Percentiles rank a stretch among this genome's conserved stretches.
Evolutionary conservation across 805 yeast species (phyloP).

Genomic region (Monosporozyma aerobia): DNA sequence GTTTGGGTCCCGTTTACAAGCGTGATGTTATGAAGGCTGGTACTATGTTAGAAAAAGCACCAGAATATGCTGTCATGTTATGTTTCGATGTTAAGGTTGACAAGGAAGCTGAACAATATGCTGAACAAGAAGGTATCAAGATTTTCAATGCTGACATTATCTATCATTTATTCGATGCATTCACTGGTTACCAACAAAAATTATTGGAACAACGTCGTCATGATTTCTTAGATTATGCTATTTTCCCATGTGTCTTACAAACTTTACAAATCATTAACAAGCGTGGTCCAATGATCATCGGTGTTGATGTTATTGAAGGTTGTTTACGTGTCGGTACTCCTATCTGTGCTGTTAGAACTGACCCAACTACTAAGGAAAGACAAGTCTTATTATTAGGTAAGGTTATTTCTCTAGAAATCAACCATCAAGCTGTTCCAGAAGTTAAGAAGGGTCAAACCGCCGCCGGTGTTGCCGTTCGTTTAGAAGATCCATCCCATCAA

Average conservation of each 20-base stretch:
- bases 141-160: constrained; percentile 94
- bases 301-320: constrained; percentile 96
- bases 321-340: constrained; percentile 87
- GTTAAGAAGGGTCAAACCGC: constrained; percentile 92
- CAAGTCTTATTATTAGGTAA: constrained; percentile 67
- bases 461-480: constrained; percentile 98
- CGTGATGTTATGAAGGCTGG: constrained; percentile 97
- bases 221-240: constrained; percentile 80
- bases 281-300: constrained; percentile 98
- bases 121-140: constrained; percentile 83
- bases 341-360: constrained; percentile 82
- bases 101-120: constrained; percentile 97
- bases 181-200: constrained; percentile 83
- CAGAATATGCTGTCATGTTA: constrained; percentile 93
- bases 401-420: constrained; percentile 89
- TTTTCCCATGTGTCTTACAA: constrained; percentile 90
- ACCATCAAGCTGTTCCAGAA: constrained; percentile 70
- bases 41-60: constrained; percentile 94
- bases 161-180: constrained; percentile 91
- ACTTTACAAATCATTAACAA: constrained; percentile 95
- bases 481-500: constrained; percentile 83
- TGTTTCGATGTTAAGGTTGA: constrained; percentile 97
- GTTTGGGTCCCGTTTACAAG: constrained; percentile 95
- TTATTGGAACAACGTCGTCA: constrained; percentile 83
- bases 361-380: constrained; percentile 73